phyloP scores from a whole-genome alignment of 2,329 filamentous ascomycete genomes.

The Endothia cerciana region DNA sequence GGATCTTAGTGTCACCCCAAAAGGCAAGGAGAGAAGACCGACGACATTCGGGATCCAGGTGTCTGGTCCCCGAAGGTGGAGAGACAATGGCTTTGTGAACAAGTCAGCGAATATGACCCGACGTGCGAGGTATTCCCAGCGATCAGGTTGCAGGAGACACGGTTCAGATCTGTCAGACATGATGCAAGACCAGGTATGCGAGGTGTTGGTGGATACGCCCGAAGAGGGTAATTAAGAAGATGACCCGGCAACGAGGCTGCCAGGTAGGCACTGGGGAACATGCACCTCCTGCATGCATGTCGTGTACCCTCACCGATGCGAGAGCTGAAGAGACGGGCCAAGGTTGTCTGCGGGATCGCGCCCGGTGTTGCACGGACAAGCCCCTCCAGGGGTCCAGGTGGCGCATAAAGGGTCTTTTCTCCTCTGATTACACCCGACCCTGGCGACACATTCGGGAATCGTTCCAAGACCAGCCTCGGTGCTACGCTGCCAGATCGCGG shows the following conservation, averaged over 20 bases:
- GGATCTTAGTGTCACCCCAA: conserved; percentile 18
- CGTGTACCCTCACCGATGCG: conserved; percentile 17
- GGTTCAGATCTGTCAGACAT: conserved; percentile 21
- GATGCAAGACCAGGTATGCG: background rate
- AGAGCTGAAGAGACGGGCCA: conserved; percentile 9
- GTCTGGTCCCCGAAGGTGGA: conserved; percentile 15
- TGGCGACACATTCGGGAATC: background rate
- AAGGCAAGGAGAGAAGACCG: conserved; percentile 21
- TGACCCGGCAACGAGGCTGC: background rate
- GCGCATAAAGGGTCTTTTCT: background rate
- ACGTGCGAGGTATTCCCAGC: background rate
- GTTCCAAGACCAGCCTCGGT: conserved; percentile 2
- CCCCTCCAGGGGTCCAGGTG: background rate
- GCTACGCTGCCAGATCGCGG: background rate
- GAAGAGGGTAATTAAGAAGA: background rate
- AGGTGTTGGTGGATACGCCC: background rate
- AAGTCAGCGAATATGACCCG: background rate
- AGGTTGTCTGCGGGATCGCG: conserved; percentile 19
- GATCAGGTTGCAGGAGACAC: conserved; percentile 19
- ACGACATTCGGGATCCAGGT: conserved; percentile 23
- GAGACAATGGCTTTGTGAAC: conserved; percentile 18
- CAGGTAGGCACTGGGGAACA: conserved; percentile 2
- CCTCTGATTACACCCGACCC: background rate
- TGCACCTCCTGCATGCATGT: conserved; percentile 3
- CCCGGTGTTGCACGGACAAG: conserved; percentile 14